These are phyloP conservation scores for Arthroderma uncinatum DNA, from an alignment of 2,329 filamentous ascomycete genomes.

Conservation along the genomic window DNA sequence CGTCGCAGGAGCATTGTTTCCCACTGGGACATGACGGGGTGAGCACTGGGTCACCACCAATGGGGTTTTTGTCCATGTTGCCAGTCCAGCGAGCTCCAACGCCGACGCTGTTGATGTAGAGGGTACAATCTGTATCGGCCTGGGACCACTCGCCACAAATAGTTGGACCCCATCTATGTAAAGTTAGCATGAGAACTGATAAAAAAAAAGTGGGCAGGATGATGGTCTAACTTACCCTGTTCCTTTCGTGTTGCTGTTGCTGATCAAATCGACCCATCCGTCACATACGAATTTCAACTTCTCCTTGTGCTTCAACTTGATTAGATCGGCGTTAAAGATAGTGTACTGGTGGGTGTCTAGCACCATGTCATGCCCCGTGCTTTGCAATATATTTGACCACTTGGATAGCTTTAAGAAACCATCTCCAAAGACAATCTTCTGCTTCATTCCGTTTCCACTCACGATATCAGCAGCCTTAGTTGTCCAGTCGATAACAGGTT, in stretches of 20 bases:
- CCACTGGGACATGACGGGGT: conserved; percentile 58
- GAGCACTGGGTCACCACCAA: conserved; percentile 45
- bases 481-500: conserved; percentile 69
- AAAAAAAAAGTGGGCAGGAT: not conserved
- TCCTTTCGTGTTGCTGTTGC: conserved; percentile 56
- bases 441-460: conserved; percentile 61
- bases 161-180: conserved; percentile 64
- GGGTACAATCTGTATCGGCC: conserved; percentile 88
- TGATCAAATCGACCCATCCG: conserved; percentile 66
- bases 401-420: conserved; percentile 85
- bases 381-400: conserved; percentile 75
- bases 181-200: not conserved
- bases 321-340: conserved; percentile 87
- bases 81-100: conserved; percentile 87
- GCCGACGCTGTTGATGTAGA: conserved; percentile 78
- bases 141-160: conserved; percentile 96
- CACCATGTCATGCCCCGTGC: conserved; percentile 56
- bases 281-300: conserved; percentile 82
- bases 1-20: conserved; percentile 54
- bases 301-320: conserved; percentile 65
- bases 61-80: conserved; percentile 54
- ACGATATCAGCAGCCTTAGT: conserved; percentile 59
- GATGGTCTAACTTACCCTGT: conserved; percentile 46
- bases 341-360: conserved; percentile 98
- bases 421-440: conserved; percentile 76